Evolutionary conservation across 1,139 yeast genomes (phyloP), one percentile per base, ranked within the genome.

Genomic region (Tardiomyces blankii): DNA sequence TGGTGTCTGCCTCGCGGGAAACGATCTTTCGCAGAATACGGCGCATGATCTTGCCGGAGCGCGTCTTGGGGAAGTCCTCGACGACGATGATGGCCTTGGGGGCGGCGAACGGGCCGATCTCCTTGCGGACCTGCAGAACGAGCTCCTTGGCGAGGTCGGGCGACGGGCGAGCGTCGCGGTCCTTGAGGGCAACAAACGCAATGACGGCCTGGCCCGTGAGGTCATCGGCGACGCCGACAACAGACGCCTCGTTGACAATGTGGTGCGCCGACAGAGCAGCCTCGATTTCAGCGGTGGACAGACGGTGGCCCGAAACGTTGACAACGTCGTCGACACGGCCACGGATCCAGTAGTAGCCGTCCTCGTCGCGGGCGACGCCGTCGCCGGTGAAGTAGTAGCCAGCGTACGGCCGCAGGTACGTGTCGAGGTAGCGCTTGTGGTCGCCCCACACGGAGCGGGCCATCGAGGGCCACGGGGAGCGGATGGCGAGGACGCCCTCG

Each of bases 301-400:
- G 75, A 70, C 98, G 83, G 69, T 91, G 98, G 55, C 98, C 98
- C 48, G 95, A 83, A 45, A 91, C 97, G 64, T 91, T 91, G 57
- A 91, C 97, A 53, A 91, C 97, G 61, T 91, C 98, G 67, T 91
- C 98, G 56, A 91, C 97, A 72, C 98, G 85, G 58, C 98, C 97
- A 67, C 95, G 79, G 61, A 91, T 89, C 96, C 97, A 91, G 73
- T 88, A 87, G 75, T 82, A 91, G 45, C 97, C 97, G 62, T 91
- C 97, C 60, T 82, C 81, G 66, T 91, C 98, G 68, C 96, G 81
- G 48, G 95, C 97, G 46, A 96, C 97, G 68, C 97, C 97, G 66
- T 91, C 98, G 62, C 98, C 98, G 21, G 97, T 89, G 74, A 91
- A 91, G 72, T 91, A 91, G 71, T 76, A 83, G 48, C 96, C 96